These are phyloP conservation scores for Lentinula novae-zelandiae DNA, from an alignment of 1,284 basidiomycete genomes.

Conservation along the genomic window DNA sequence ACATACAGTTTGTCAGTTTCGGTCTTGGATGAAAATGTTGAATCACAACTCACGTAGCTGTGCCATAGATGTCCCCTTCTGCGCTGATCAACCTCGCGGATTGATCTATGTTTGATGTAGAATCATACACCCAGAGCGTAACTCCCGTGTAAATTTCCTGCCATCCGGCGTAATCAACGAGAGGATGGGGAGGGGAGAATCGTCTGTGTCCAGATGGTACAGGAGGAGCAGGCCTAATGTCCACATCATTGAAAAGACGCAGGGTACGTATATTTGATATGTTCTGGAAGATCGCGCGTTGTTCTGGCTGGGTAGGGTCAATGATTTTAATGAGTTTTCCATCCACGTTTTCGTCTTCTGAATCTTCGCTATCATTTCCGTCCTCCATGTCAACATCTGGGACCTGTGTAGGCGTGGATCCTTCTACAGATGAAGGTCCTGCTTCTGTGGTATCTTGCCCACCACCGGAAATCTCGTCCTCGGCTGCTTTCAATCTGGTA, in stretches of 20 bases:
- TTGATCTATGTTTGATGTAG: constrained; percentile 58
- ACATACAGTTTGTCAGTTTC: not conserved
- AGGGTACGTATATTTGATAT: constrained; percentile 64
- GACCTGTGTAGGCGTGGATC: constrained; percentile 13
- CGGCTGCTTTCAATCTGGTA: constrained; percentile 43
- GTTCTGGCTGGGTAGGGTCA: constrained; percentile 37
- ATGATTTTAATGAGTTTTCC: constrained; percentile 48
- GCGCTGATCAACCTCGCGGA: constrained; percentile 61
- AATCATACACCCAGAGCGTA: constrained; percentile 72
- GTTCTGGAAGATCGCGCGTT: constrained; percentile 37
- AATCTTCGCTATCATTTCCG: constrained; percentile 33
- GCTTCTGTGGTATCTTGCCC: constrained; percentile 14
- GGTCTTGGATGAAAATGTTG: not conserved
- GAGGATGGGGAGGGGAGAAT: constrained; percentile 45
- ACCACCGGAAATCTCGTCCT: constrained; percentile 41
- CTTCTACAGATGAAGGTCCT: constrained; percentile 7
- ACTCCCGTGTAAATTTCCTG: constrained; percentile 73
- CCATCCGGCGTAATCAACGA: constrained; percentile 61
- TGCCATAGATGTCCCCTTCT: constrained; percentile 61
- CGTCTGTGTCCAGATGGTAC: constrained; percentile 41
- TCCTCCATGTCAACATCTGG: constrained; percentile 24
- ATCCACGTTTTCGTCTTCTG: constrained; percentile 18
- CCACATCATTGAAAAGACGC: constrained; percentile 68
- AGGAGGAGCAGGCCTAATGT: constrained; percentile 48
- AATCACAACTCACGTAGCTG: constrained; percentile 58